These are phyloP conservation scores for Ophiostoma ips DNA, from an alignment of 2,329 filamentous ascomycete genomes.

Conservation along the genomic window DNA sequence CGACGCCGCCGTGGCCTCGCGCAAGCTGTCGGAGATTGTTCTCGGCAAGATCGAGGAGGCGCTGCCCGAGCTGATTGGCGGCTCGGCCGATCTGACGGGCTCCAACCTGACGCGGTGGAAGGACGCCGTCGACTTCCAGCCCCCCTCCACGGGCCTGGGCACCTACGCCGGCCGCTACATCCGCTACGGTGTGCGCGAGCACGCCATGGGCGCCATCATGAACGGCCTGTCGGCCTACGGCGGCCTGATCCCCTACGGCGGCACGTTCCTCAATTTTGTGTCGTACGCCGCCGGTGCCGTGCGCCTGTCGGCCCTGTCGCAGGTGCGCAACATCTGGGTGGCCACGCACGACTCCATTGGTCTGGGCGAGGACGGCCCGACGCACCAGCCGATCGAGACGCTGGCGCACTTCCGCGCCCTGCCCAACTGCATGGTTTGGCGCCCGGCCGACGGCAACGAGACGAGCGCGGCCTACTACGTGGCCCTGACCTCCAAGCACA, in stretches of 20 bases:
- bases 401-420: constrained; percentile 96
- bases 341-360: constrained; percentile 98
- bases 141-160: constrained; percentile 70
- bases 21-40: constrained; percentile 92
- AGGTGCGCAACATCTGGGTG: constrained; percentile 83
- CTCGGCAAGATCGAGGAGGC: constrained; percentile 72
- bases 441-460: constrained; percentile 96
- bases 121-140: constrained; percentile 93
- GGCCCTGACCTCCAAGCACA: constrained; percentile 76
- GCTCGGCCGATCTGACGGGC: constrained; percentile 93
- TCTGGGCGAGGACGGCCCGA: constrained; percentile 95
- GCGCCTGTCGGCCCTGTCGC: constrained; percentile 84
- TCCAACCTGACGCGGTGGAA: constrained; percentile 99
- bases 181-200: constrained; percentile 84
- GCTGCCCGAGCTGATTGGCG: constrained; percentile 84
- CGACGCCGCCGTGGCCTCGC: constrained; percentile 75
- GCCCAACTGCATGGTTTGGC: constrained; percentile 99
- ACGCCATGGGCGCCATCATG: constrained; percentile 83
- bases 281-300: constrained; percentile 94
- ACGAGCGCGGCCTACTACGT: constrained; percentile 95
- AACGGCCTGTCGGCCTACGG: constrained; percentile 95
- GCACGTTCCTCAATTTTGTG: constrained; percentile 99
- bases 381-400: constrained; percentile 98
- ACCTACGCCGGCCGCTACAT: constrained; percentile 80
- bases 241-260: constrained; percentile 81